Evolutionary conservation across 106 monocot species (phyloP), one percentile per base, ranked within the genome.

Genomic region (Posidonia australis): DNA sequence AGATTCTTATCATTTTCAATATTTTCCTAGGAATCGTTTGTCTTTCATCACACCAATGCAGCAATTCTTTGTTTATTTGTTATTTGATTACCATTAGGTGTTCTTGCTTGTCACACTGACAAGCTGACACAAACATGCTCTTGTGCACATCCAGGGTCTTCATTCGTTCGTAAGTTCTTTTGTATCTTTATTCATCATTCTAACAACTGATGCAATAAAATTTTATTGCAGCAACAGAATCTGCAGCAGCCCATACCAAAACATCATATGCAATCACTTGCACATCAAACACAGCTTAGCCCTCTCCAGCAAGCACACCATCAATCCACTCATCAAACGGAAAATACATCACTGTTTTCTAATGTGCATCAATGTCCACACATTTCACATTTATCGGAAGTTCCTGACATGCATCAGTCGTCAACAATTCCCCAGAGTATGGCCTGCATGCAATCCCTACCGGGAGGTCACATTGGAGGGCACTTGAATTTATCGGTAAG

Each of bases 401-500:
- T 80, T 71, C 36, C 76, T 66, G 77, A 67, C 20, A 47, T 56
- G 28, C 77, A 82, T 78, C 69, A 72, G 18, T 21, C 77, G 13
- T 74, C 74, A 21, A 41, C 78, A 20, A 72, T 87, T n/a, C 54
- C 87, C 44, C 88, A 76, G 23, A 84, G 82, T 20, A 53, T 92
- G 36, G 28, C 92, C 44, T 85, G 85, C 64, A 67, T 92, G 69
- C 88, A 88, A 58, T 70, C 82, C 7, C 24, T 88, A 10, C 62
- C 77, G 55, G 80, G 68, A 53, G 63, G 73, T 22, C 82, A 76
- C 75, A 69, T 75, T 25, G 78, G 74, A 55, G 74, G 88, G 25
- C 80, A 85, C 31, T 69, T 83, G 68, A 78, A 82, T 64, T 71
- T 80, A 26, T 59, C 82, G 59, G 92, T 88, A 31, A 81, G 81